These are phyloP conservation scores for Phoma sp. DNA, from an alignment of 2,329 filamentous ascomycete genomes.

Conservation along the genomic window DNA sequence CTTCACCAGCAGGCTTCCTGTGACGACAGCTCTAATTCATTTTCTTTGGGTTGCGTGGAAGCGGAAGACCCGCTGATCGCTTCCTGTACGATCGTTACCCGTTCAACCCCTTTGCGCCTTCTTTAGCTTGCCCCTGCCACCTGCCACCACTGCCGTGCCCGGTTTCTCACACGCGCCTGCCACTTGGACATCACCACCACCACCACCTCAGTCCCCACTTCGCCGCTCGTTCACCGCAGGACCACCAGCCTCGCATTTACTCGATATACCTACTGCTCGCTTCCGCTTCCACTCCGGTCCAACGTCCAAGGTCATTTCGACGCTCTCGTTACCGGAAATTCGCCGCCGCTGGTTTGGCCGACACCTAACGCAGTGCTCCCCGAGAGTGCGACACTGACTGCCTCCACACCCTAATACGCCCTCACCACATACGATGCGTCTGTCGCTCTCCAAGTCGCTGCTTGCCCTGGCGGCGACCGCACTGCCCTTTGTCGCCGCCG, in stretches of 20 bases:
- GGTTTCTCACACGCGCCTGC: slow-evolving; percentile 38
- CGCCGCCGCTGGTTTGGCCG: slow-evolving; percentile 46
- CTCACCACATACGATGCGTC: slow-evolving; percentile 40
- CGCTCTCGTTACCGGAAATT: slow-evolving; percentile 17
- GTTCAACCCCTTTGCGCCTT: slow-evolving; percentile 22
- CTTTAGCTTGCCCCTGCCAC: slow-evolving; percentile 32
- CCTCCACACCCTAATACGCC: slow-evolving; percentile 21
- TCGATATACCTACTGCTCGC: slow-evolving; percentile 4
- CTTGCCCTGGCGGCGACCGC: slow-evolving; percentile 45
- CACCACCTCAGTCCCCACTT: slow-evolving; percentile 14
- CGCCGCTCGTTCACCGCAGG: slow-evolving; percentile 34
- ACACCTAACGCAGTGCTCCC: slow-evolving; percentile 35
- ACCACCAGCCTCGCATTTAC: slow-evolving; percentile 15
- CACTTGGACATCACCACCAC: slow-evolving; percentile 26
- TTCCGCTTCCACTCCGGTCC: slow-evolving; percentile 1
- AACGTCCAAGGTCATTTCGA: not conserved
- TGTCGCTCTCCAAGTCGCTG: slow-evolving; percentile 42
- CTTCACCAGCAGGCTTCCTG: slow-evolving; percentile 21
- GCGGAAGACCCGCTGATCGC: slow-evolving; percentile 37
- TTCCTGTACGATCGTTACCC: slow-evolving; percentile 39
- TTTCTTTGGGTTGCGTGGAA: slow-evolving; percentile 27
- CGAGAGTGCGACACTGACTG: slow-evolving; percentile 30
- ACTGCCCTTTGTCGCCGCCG: slow-evolving; percentile 62
- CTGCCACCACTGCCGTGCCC: slow-evolving; percentile 36
- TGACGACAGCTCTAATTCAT: slow-evolving; percentile 27